These are phyloP conservation scores for Marasmius tenuissimus DNA, from an alignment of 1,284 basidiomycete species.

Conservation along the genomic window DNA sequence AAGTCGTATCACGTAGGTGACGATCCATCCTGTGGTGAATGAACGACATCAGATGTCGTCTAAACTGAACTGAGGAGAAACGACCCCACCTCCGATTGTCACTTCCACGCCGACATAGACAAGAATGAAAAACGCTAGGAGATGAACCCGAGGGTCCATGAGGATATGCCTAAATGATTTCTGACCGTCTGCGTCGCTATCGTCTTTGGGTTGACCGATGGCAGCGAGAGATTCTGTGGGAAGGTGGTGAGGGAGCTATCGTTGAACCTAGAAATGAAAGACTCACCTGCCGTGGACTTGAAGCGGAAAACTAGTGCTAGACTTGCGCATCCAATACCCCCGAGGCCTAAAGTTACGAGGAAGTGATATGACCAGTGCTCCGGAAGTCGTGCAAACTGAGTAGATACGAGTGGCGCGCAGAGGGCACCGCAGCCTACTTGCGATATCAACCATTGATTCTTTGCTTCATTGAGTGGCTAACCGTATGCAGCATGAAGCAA, in stretches of 20 bases:
- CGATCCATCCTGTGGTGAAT: constrained; percentile 32
- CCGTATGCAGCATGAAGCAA: constrained; percentile 55
- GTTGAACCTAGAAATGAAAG: background rate
- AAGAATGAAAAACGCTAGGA: constrained; percentile 40
- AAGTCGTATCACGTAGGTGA: constrained; percentile 35
- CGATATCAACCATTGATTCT: too few species aligned
- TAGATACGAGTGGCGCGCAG: constrained; percentile 46
- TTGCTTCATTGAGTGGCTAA: too few species aligned
- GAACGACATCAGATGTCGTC: too few species aligned
- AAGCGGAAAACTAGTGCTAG: constrained; percentile 46
- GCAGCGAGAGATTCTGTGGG: constrained; percentile 10
- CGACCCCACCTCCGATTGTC: constrained; percentile 31
- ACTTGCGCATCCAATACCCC: constrained; percentile 35
- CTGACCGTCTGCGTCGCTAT: constrained; percentile 7
- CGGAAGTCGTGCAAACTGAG: constrained; percentile 39
- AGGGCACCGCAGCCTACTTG: constrained; percentile 38
- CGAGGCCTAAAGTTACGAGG: constrained; percentile 49
- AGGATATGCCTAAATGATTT: constrained; percentile 42
- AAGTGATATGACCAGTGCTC: constrained; percentile 51
- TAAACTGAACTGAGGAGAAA: too few species aligned
- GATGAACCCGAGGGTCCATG: constrained; percentile 36
- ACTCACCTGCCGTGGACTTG: constrained; percentile 44
- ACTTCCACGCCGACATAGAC: constrained; percentile 50
- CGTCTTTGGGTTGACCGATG: constrained; percentile 12
- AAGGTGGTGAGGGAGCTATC: background rate